Conservation (phyloP, 345 rosid species). For the Nasturtium officinale region DNA sequence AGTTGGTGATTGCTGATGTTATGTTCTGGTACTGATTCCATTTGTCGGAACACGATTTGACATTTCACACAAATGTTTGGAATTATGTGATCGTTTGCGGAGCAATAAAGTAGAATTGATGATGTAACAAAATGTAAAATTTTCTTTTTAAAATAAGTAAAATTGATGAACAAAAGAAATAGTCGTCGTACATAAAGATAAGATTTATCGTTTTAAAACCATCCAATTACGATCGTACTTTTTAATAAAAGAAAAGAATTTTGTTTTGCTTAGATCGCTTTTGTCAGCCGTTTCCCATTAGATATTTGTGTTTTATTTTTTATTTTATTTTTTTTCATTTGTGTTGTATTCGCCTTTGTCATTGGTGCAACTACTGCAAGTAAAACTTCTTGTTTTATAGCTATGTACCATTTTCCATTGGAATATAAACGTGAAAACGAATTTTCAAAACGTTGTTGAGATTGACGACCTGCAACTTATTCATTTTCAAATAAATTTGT, state of each 20-base stretch:
- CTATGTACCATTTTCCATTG: not conserved
- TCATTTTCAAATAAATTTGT: not conserved
- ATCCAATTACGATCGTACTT: no score
- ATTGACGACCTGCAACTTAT: not conserved
- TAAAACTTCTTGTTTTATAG: not conserved
- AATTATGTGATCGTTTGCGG: not conserved
- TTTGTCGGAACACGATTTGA: constrained; percentile 32
- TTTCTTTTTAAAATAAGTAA: not conserved
- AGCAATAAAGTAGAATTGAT: not conserved
- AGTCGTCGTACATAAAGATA: not conserved
- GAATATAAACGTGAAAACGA: not conserved
- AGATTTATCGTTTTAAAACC: not conserved
- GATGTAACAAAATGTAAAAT: not conserved
- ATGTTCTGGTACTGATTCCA: constrained; percentile 27
- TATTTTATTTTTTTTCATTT: no score
- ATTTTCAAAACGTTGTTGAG: not conserved
- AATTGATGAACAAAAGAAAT: not conserved
- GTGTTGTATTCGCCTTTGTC: not conserved
- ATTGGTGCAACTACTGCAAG: not conserved
- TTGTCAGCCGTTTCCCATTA: not conserved
- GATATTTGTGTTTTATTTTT: not conserved
- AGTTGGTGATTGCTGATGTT: constrained; percentile 33
- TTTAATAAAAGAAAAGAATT: no score
- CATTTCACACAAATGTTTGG: constrained; percentile 20
- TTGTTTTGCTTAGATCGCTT: not conserved